Percentiles rank a stretch among this genome's conserved stretches.
These are phyloP conservation scores for Sugiyamaella pinicola DNA, from an alignment of 1,139 yeast species.

Conservation along the genomic window DNA sequence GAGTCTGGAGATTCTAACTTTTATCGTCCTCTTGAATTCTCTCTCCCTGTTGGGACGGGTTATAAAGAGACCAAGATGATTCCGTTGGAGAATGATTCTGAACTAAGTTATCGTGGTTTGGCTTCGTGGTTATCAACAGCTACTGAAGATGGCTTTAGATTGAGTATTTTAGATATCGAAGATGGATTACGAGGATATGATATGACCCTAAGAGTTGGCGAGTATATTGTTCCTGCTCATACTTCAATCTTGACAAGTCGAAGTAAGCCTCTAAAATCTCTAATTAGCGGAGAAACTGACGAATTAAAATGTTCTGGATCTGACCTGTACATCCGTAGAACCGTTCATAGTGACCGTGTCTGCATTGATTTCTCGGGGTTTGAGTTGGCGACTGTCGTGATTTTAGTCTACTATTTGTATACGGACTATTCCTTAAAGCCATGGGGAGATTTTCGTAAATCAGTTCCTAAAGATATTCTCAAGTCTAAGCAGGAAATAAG, in stretches of 20 bases:
- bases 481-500: constrained; percentile 36
- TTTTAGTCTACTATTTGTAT: constrained; percentile 50
- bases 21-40: constrained; percentile 12
- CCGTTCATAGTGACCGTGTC: not conserved
- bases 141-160: constrained; percentile 21
- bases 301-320: constrained; percentile 3
- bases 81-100: constrained; percentile 13
- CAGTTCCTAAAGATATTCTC: constrained; percentile 31
- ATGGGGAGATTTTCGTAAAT: constrained; percentile 43
- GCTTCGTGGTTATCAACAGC: constrained; percentile 21
- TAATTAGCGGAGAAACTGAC: not conserved
- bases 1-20: not conserved
- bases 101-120: constrained; percentile 14
- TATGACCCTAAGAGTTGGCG: constrained; percentile 26
- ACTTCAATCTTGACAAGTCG: constrained; percentile 13
- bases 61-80: constrained; percentile 14
- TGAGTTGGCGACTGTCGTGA: constrained; percentile 40
- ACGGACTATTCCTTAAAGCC: constrained; percentile 49
- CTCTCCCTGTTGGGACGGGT: not conserved
- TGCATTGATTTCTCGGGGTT: constrained; percentile 29
- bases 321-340: constrained; percentile 1
- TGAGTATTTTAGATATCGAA: constrained; percentile 16
- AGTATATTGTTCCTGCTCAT: constrained; percentile 35
- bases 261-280: constrained; percentile 2
- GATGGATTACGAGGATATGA: constrained; percentile 28